Evolutionary conservation across 768 basidiomycete species (phyloP).

Genomic region (Ramaria sp.): DNA sequence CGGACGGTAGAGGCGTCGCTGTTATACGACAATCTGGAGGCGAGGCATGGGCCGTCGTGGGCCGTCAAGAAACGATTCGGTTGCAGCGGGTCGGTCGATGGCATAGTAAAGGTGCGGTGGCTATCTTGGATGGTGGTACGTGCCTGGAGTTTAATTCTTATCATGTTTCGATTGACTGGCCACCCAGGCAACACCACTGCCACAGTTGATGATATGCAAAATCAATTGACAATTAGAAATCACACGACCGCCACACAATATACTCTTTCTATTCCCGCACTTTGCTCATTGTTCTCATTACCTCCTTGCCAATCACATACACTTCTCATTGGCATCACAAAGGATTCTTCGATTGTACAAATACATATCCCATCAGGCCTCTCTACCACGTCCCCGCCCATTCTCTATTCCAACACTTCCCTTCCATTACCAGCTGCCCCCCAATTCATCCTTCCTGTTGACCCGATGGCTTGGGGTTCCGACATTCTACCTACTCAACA

Average conservation of each 20-base stretch:
- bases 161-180: slow-evolving; percentile 6
- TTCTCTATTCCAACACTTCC: slow-evolving; percentile 34
- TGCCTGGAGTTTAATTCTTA: not conserved
- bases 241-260: not conserved
- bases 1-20: slow-evolving; percentile 67
- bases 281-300: slow-evolving; percentile 55
- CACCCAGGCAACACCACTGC: slow-evolving; percentile 25
- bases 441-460: slow-evolving; percentile 59
- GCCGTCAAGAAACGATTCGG: slow-evolving; percentile 28
- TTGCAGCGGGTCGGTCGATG: slow-evolving; percentile 41
- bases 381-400: slow-evolving; percentile 27
- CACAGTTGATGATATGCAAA: not conserved
- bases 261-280: slow-evolving; percentile 32
- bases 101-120: slow-evolving; percentile 49
- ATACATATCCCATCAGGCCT: slow-evolving; percentile 28
- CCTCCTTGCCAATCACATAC: slow-evolving; percentile 42
- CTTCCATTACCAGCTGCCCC: slow-evolving; percentile 41
- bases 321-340: slow-evolving; percentile 55
- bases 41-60: slow-evolving; percentile 50
- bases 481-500: slow-evolving; percentile 20
- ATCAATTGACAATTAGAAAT: slow-evolving; percentile 4
- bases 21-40: slow-evolving; percentile 47
- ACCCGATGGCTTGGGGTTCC: slow-evolving; percentile 77
- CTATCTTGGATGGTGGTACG: slow-evolving; percentile 60
- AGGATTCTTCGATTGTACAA: slow-evolving; percentile 47